Evolutionary conservation across 768 basidiomycete species (phyloP), one percentile per base, ranked within the genome.

Genomic region (Mycena indigotica): DNA sequence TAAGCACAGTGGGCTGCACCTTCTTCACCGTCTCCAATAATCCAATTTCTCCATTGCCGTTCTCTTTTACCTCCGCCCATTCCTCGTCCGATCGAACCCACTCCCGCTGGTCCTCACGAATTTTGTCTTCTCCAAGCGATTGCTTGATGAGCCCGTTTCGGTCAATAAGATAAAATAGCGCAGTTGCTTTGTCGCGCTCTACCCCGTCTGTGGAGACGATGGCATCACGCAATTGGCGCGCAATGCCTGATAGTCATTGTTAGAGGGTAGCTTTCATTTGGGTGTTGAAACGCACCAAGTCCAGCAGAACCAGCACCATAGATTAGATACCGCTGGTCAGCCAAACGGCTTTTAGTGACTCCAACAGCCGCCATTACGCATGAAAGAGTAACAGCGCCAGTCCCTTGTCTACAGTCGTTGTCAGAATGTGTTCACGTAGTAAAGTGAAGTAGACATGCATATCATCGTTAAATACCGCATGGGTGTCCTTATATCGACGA

Each of bases 241-340:
- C 77, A 65, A 93, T 91, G 30, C 61, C 59, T 61, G 19, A n/a
- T n/a, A n/a, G n/a, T n/a, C n/a, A n/a, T n/a, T n/a, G n/a, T n/a
- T n/a, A n/a, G n/a, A n/a, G n/a, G n/a, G n/a, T n/a, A n/a, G n/a
- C n/a, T n/a, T n/a, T n/a, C n/a, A n/a, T n/a, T n/a, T n/a, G n/a
- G n/a, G n/a, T n/a, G n/a, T n/a, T n/a, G n/a, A n/a, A n/a, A n/a
- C 3, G 15, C 48, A 10, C 93, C 93, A 51, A 91, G 76, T 1
- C 93, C 93, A 0, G 93, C 92, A 0, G 88, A 86, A 4, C 89
- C 93, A 0, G 90, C 86, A 8, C 93, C 93, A 67, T 88, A 90
- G 53, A 93, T 79, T 58, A 93, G 74, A 66, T 86, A 86, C 5
- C 89, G 82, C 68, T 95, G 93, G 54, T 91, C 87, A 4, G 82